Evolutionary conservation across 2,329 filamentous ascomycete genomes (phyloP).

Genomic region (Ophiobolus disseminans): DNA sequence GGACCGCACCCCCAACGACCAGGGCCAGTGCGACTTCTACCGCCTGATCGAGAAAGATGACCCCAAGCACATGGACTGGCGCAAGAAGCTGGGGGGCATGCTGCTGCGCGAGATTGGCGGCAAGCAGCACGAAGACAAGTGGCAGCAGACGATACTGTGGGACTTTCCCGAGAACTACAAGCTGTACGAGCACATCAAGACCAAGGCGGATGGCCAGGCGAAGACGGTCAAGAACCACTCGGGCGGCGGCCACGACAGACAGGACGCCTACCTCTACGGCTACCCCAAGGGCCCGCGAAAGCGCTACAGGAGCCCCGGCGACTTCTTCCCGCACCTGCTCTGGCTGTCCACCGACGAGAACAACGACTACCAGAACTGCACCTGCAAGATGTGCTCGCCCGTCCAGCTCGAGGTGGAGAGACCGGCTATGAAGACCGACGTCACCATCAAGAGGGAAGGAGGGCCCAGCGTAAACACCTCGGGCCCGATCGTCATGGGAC

Average conservation of each 20-base stretch:
- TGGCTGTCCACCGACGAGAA: constrained; percentile 63
- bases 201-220: constrained; percentile 56
- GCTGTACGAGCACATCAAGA: constrained; percentile 66
- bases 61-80: constrained; percentile 63
- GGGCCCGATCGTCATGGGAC: constrained; percentile 7
- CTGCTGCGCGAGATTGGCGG: constrained; percentile 58
- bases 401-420: constrained; percentile 57
- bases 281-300: constrained; percentile 65
- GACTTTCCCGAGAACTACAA: constrained; percentile 64
- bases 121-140: constrained; percentile 45
- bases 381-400: constrained; percentile 64
- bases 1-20: constrained; percentile 59
- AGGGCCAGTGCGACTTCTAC: constrained; percentile 64
- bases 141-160: constrained; percentile 58
- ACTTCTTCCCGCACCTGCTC: constrained; percentile 66
- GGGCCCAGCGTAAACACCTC: constrained; percentile 11
- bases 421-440: constrained; percentile 31
- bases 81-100: constrained; percentile 66
- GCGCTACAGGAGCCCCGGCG: constrained; percentile 64
- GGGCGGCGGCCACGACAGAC: constrained; percentile 60
- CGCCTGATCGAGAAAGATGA: constrained; percentile 59
- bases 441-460: constrained; percentile 39
- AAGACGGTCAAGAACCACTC: constrained; percentile 59
- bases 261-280: constrained; percentile 68
- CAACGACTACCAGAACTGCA: constrained; percentile 62